Evolutionary conservation across 2,329 filamentous ascomycete genomes (phyloP), one percentile per base, ranked within the genome.

Genomic region (Niveomyces coronatus): DNA sequence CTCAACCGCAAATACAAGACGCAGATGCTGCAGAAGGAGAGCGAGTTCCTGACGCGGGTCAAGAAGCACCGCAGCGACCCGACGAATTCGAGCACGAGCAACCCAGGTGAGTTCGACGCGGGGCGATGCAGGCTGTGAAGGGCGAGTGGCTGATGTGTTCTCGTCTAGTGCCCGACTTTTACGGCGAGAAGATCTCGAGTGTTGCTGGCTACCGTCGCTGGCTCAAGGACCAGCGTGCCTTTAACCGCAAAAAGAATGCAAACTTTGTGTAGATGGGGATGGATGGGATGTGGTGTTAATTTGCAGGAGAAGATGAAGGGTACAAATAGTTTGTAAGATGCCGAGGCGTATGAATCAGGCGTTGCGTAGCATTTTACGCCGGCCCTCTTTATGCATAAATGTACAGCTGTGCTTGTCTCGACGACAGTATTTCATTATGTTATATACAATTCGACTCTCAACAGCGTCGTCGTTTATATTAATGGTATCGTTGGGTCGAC

Each of bases 181-280:
- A 98, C 54, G 91, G 91, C 52, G 91, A 98, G 67, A 96, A 95
- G 72, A 94, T 98, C 52, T 85, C 84, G 36, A 94, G 87, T 52
- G 86, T 96, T 16, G 72, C 79, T 38, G 88, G 85, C 32, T 98
- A 96, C 61, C 71, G 91, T 53, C 81, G 86, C 59, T 98, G 91
- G 91, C 65, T 98, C 53, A 96, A 94, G 70, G 91, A 98, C 56
- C 91, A 96, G 69, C 74, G 89, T 45, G 89, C 88, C 9, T 98
- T 94, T 66, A 94, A 94, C 67, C 87, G 87, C 69, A 94, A 93
- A 76, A 82, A 93, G 76, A 79, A 77, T 58, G 76, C 67, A 48
- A 75, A 65, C 52, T 77, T 79, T 59, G 62, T 79, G 46, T 80
- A 59, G 65, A 39, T 28, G 23, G 14, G 13, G n/a, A 26, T 4